Conservation (phyloP, 2,329 filamentous ascomycete species). For the Phaeosphaeria sp. region DNA sequence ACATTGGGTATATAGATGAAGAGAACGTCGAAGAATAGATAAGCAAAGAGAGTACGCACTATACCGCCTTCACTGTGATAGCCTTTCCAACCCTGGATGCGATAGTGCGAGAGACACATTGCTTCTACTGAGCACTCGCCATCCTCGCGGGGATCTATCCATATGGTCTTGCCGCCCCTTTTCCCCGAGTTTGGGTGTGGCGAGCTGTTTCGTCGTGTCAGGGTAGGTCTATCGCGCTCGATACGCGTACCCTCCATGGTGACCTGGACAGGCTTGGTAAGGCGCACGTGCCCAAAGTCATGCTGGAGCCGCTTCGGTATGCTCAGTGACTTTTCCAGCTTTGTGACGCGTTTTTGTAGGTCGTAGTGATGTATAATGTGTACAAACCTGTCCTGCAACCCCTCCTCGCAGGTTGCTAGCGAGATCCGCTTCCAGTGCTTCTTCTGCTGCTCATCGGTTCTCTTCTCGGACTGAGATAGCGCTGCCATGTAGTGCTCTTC, state of each 20-base stretch:
- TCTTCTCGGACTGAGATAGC: slow-evolving; percentile 25
- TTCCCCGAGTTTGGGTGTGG: slow-evolving; percentile 43
- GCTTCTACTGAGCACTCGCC: slow-evolving; percentile 87
- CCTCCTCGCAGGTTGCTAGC: slow-evolving; percentile 80
- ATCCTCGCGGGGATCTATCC: slow-evolving; percentile 78
- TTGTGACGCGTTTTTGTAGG: slow-evolving; percentile 89
- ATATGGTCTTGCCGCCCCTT: slow-evolving; percentile 76
- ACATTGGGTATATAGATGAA: slow-evolving; percentile 96
- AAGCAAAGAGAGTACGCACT: slow-evolving; percentile 80
- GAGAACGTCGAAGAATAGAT: slow-evolving; percentile 90
- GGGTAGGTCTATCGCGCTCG: slow-evolving; percentile 61
- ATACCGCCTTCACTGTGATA: slow-evolving; percentile 94
- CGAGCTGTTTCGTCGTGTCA: slow-evolving; percentile 36
- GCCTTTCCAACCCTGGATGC: slow-evolving; percentile 85
- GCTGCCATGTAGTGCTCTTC: slow-evolving; percentile 93
- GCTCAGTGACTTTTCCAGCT: slow-evolving; percentile 84
- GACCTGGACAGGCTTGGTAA: slow-evolving; percentile 78
- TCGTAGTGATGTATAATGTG: slow-evolving; percentile 95
- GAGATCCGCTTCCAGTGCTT: slow-evolving; percentile 83
- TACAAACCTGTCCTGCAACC: slow-evolving; percentile 84
- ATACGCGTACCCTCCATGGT: slow-evolving; percentile 79
- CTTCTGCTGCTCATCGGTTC: slow-evolving; percentile 67
- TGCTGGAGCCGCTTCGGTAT: slow-evolving; percentile 87
- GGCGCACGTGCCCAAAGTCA: slow-evolving; percentile 84
- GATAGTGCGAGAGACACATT: slow-evolving; percentile 91